A percentile compares a stretch with the other conserved stretches of the same genome.
These are phyloP conservation scores for Nakazawaea sp. DNA, from an alignment of 805 yeast genomes.

Conservation along the genomic window DNA sequence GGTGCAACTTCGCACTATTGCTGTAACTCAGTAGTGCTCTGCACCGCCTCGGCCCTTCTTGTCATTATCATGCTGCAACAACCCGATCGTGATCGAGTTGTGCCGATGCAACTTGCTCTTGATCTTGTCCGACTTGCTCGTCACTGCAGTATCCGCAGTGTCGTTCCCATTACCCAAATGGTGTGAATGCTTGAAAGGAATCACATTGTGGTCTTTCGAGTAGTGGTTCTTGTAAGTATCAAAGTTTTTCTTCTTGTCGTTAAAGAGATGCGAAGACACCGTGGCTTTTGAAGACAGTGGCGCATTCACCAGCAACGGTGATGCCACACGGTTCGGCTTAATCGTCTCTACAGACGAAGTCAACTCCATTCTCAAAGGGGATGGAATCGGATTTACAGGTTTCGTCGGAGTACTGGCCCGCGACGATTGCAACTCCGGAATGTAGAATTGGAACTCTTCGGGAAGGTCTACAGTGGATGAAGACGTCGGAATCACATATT, in stretches of 20 bases:
- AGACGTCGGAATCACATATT: slow-evolving; percentile 23
- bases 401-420: neutral
- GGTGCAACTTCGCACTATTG: no score
- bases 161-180: slow-evolving; percentile 28
- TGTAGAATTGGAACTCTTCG: slow-evolving; percentile 27
- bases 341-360: slow-evolving; percentile 2
- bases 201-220: slow-evolving; percentile 30
- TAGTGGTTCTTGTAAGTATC: slow-evolving; percentile 37
- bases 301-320: slow-evolving; percentile 28
- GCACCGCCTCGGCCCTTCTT: neutral
- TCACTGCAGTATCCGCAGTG: neutral
- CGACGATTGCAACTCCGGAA: slow-evolving; percentile 10
- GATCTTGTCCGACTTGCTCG: neutral
- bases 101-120: slow-evolving; percentile 1
- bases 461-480: slow-evolving; percentile 33
- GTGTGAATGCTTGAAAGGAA: slow-evolving; percentile 33
- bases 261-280: slow-evolving; percentile 19
- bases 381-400: neutral
- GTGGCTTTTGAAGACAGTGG: slow-evolving; percentile 25
- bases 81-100: slow-evolving; percentile 9
- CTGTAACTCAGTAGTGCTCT: no score
- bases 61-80: slow-evolving; percentile 1
- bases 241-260: slow-evolving; percentile 1
- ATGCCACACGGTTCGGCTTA: slow-evolving; percentile 17
- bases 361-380: slow-evolving; percentile 3